Evolutionary conservation across 2,329 filamentous ascomycete genomes (phyloP), one percentile per base, ranked within the genome.

Genomic region (Penicillium sp.): DNA sequence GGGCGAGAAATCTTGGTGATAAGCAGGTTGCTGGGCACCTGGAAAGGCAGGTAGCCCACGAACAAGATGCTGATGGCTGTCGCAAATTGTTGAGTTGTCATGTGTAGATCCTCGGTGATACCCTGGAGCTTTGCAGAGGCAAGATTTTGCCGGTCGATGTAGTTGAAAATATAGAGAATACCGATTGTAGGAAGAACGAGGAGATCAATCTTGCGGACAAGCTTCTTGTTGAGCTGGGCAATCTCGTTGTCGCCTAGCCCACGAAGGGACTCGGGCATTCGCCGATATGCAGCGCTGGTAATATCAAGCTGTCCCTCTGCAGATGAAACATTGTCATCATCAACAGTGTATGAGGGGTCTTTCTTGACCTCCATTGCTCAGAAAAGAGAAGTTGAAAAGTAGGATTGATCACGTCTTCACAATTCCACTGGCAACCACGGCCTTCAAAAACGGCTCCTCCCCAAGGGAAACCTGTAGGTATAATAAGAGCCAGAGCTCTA

Each of bases 1-100:
- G 83, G 83, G 54, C 78, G 79, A 5, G 78, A 74, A 43, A 83
- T 76, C 62, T 82, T 82, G 52, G 80, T 87, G n/a, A 82, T 68
- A 54, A 81, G 76, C 22, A 83, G 69, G 61, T 83, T 83, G 38
- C 78, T 81, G 4, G 80, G 80, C 3, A 85, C 75, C 41, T 74
- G 71, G 28, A 70, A 69, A 35, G 67, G 69, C 3, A 71, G 48
- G 34, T 70, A 71, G 14, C 69, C 69, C 11, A 70, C 69, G 22
- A 71, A 70, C 6, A 71, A 64, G 28, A 71, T 71, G 14, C 66
- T 68, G 6, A 71, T 52, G 7, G 69, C 67, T 0, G 69, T 71
- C 15, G 74, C 72, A 51, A 77, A 78, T 37, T 79, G 64, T 20
- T 71, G 35, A 1, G 67, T 71, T 4, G 63, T 72, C 75, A 79